Percentiles rank a stretch among this genome's conserved stretches.
Evolutionary conservation across 352 stramenopile genomes (phyloP).

Genomic region (Phytophthora meadii): DNA sequence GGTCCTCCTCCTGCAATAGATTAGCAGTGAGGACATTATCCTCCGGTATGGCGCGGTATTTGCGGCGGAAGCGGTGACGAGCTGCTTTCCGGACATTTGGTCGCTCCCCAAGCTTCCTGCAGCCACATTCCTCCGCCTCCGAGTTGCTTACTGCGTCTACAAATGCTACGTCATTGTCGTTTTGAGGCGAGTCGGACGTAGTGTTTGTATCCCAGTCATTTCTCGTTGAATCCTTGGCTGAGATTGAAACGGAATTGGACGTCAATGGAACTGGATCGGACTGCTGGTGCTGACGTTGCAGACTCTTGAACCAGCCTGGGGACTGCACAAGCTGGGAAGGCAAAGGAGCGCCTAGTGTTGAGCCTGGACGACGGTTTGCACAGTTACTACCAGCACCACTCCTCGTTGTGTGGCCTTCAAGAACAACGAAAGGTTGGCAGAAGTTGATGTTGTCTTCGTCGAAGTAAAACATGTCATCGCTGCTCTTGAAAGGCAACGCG

Average conservation of each 20-base stretch:
- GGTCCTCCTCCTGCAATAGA: conserved; percentile 39
- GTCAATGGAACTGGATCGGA: conserved; percentile 20
- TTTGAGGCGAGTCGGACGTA: conserved; percentile 15
- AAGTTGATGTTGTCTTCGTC: conserved; percentile 50
- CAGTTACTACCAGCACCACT: conserved; percentile 12
- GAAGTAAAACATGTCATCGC: conserved; percentile 54
- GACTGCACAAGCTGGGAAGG: conserved; percentile 44
- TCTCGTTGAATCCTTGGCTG: conserved; percentile 4
- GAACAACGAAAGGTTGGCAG: conserved; percentile 44
- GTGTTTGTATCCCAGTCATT: conserved; percentile 26
- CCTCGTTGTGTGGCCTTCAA: conserved; percentile 34
- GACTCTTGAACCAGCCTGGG: conserved; percentile 39
- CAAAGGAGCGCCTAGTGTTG: conserved; percentile 31
- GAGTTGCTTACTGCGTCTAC: conserved; percentile 30
- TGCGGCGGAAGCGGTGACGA: conserved; percentile 39
- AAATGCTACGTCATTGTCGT: conserved; percentile 27
- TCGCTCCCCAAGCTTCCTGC: conserved; percentile 41
- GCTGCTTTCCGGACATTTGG: conserved; percentile 31
- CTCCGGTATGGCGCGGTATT: conserved; percentile 44
- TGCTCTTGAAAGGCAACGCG: conserved; percentile 45
- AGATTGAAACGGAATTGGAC: conserved; percentile 18
- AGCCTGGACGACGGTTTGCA: conserved; percentile 22
- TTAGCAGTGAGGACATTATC: conserved; percentile 45
- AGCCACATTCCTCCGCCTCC: conserved; percentile 36
- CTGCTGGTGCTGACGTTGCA: conserved; percentile 32